A percentile compares a stretch with the other conserved stretches of the same genome.
Conservation (phyloP, 345 rosid species). For the Clausena lansium region DNA sequence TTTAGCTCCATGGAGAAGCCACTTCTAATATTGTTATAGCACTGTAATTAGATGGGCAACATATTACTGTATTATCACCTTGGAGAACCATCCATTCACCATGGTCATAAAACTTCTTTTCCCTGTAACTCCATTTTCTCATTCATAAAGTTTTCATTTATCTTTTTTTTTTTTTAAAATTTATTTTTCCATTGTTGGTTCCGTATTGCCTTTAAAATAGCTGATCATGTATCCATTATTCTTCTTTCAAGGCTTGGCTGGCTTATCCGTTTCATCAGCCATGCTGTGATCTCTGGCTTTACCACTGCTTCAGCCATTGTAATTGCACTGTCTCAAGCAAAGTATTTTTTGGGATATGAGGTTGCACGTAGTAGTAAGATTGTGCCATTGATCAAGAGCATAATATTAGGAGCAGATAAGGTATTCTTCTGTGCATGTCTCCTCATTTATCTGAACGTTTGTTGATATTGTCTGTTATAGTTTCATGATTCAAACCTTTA, state of each 20-base stretch:
- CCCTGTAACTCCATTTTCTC: not conserved
- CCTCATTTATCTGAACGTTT: not conserved
- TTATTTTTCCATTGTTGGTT: not conserved
- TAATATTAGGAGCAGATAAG: slow-evolving; percentile 85
- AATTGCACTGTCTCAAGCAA: slow-evolving; percentile 90
- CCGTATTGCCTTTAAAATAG: not conserved
- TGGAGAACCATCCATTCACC: not conserved
- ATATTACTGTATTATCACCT: not conserved
- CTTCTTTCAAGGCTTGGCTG: slow-evolving; percentile 81
- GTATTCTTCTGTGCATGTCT: slow-evolving; percentile 36
- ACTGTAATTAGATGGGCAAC: not conserved
- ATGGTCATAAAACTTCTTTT: slow-evolving; percentile 1
- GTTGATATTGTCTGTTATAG: not conserved
- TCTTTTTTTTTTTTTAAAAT: too few relatives aligned
- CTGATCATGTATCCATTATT: not conserved
- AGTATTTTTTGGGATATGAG: slow-evolving; percentile 89
- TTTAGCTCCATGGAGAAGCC: not conserved
- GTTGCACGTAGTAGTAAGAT: slow-evolving; percentile 83
- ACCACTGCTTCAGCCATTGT: slow-evolving; percentile 94
- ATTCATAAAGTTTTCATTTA: not conserved
- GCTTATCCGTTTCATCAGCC: slow-evolving; percentile 98
- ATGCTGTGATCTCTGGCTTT: slow-evolving; percentile 98
- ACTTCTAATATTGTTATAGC: not conserved
- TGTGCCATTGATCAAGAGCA: slow-evolving; percentile 83
- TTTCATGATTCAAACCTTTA: slow-evolving; percentile 13